Evolutionary conservation across 208 protist species (phyloP).

Genomic region (Trypanosoma congolense): DNA sequence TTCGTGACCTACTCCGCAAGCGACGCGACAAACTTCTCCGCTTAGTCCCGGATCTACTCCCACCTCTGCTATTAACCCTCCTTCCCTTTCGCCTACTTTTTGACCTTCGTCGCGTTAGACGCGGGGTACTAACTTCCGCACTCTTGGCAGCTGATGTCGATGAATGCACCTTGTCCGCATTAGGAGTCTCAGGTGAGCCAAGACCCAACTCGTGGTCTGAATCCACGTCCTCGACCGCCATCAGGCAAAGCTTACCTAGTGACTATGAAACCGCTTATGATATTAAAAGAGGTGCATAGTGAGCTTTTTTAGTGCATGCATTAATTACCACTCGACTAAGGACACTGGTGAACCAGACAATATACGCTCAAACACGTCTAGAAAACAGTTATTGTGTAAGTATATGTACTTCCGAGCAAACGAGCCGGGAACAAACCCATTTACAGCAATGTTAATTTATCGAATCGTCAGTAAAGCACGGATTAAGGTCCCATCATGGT

Average conservation of each 20-base stretch:
- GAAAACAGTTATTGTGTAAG: no score
- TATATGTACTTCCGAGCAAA: no score
- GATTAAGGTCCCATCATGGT: no score
- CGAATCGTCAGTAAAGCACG: no score
- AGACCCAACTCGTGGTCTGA: background rate
- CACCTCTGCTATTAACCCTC: background rate
- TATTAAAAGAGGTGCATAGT: no score
- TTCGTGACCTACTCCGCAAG: background rate
- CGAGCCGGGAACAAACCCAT: no score
- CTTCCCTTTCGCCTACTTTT: conserved; percentile 5
- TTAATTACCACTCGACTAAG: no score
- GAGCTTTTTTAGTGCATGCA: no score
- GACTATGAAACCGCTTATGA: no score
- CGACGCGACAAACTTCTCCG: background rate
- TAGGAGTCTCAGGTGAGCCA: background rate
- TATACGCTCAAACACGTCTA: no score
- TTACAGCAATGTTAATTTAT: no score
- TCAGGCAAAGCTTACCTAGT: background rate
- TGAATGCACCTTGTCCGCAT: background rate
- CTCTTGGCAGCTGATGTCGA: background rate
- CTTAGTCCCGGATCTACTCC: background rate
- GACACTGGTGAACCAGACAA: no score
- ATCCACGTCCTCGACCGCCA: background rate
- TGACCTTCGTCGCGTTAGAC: background rate
- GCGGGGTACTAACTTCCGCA: background rate